These are phyloP conservation scores for Wallacemonas rigidus DNA, from an alignment of 208 protist genomes.

Conservation along the genomic window DNA sequence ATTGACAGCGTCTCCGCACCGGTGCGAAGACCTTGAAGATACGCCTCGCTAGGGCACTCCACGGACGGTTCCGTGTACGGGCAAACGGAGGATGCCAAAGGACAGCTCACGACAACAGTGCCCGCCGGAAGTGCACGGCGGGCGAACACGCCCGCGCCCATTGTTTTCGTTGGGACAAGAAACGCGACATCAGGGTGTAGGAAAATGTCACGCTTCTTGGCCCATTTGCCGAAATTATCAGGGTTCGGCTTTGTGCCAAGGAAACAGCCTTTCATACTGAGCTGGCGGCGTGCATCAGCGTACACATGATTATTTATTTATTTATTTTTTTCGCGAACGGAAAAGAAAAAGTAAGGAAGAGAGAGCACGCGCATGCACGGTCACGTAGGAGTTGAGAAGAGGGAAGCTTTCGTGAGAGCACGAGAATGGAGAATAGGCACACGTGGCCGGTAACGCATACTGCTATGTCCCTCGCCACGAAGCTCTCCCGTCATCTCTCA, in stretches of 20 bases:
- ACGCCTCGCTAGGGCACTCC: constrained; percentile 36
- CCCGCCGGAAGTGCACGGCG: constrained; percentile 44
- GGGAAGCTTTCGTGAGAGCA: no score
- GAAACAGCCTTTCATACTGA: constrained; percentile 21
- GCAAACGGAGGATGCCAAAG: constrained; percentile 52
- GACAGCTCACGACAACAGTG: constrained; percentile 81
- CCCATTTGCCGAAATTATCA: constrained; percentile 61
- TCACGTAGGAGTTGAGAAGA: no score
- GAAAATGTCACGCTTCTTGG: constrained; percentile 77
- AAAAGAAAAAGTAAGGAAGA: constrained; percentile 12
- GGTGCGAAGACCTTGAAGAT: constrained; percentile 33
- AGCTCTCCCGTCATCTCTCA: no score
- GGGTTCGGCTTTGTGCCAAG: constrained; percentile 64
- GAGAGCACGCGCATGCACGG: background rate
- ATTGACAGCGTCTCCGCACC: background rate
- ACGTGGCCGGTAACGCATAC: no score
- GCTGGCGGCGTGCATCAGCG: no score
- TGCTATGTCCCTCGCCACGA: no score
- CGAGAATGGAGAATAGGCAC: no score
- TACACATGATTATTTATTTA: background rate
- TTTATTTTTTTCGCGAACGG: background rate
- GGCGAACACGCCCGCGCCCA: constrained; percentile 84
- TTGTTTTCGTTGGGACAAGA: constrained; percentile 82
- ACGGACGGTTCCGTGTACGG: constrained; percentile 58
- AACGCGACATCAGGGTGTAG: constrained; percentile 85